Conservation (phyloP, 2,329 filamentous ascomycete species). For the Neonectria ditissima region DNA sequence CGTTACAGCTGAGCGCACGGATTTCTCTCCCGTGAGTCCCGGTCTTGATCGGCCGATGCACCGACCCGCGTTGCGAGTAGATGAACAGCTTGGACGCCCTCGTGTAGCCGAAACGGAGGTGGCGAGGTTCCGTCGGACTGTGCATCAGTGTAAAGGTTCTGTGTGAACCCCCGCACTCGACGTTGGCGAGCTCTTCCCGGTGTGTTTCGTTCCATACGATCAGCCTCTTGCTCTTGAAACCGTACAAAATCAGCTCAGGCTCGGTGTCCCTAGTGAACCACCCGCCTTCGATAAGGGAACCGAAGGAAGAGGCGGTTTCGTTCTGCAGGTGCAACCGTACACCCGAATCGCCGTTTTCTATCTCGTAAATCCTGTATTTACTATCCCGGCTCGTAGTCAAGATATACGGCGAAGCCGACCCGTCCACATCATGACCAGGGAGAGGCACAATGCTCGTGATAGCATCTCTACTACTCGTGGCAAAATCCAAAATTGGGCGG, state of each 20-base stretch:
- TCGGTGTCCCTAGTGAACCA: conserved; percentile 62
- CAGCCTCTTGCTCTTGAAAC: conserved; percentile 84
- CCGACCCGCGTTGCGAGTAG: conserved; percentile 55
- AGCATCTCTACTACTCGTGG: conserved; percentile 66
- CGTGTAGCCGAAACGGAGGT: conserved; percentile 76
- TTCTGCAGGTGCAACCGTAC: conserved; percentile 67
- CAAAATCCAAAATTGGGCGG: conserved; percentile 48
- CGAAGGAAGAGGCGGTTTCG: conserved; percentile 76
- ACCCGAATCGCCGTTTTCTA: conserved; percentile 42
- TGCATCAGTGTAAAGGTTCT: conserved; percentile 73
- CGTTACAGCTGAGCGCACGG: conserved; percentile 60
- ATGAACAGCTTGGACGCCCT: conserved; percentile 69
- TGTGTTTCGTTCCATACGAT: conserved; percentile 82
- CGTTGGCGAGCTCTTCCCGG: conserved; percentile 74
- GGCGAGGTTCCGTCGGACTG: conserved; percentile 46
- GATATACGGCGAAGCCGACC: conserved; percentile 58
- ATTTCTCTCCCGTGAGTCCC: conserved; percentile 92
- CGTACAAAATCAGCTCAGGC: conserved; percentile 76
- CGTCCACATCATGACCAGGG: conserved; percentile 40
- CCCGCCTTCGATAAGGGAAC: conserved; percentile 80
- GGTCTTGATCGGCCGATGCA: conserved; percentile 65
- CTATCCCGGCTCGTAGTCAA: conserved; percentile 83
- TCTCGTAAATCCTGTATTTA: conserved; percentile 73
- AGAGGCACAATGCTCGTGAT: conserved; percentile 74
- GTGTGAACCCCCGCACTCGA: conserved; percentile 89